A percentile compares a stretch with the other conserved stretches of the same genome.
Evolutionary conservation across 148 eudicot species (phyloP).

Genomic region (Oxyria digyna): DNA sequence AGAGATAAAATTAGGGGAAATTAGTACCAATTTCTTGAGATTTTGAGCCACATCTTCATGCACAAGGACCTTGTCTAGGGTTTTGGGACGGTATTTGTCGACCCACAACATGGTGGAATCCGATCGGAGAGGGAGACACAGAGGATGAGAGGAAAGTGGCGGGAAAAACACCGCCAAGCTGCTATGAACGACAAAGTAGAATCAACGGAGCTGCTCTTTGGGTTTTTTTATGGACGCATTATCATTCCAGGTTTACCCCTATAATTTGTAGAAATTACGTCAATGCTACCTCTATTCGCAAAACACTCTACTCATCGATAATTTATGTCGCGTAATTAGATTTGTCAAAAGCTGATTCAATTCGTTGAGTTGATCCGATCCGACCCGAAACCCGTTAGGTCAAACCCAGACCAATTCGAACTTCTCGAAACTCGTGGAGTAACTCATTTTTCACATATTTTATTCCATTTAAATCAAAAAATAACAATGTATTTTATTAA

Average conservation of each 20-base stretch:
- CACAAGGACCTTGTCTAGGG: conserved; percentile 83
- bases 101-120: conserved; percentile 73
- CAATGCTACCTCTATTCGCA: neutral
- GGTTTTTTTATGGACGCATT: neutral
- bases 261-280: neutral
- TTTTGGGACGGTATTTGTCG: conserved; percentile 87
- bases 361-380: too few relatives aligned
- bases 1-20: neutral
- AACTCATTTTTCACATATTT: too few relatives aligned
- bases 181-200: neutral
- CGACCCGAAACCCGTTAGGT: too few relatives aligned
- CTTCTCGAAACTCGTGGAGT: too few relatives aligned
- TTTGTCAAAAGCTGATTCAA: too few relatives aligned
- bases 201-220: neutral
- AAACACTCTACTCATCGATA: too few relatives aligned
- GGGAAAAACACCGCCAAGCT: conserved; percentile 4
- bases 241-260: neutral
- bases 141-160: conserved; percentile 8
- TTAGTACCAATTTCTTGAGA: conserved; percentile 70
- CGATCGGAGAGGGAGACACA: neutral
- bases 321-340: too few relatives aligned
- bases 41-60: conserved; percentile 74
- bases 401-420: too few relatives aligned
- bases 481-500: too few relatives aligned
- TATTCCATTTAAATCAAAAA: too few relatives aligned